These are phyloP conservation scores for Ustilago curta DNA, from an alignment of 1,284 basidiomycete genomes.

Conservation along the genomic window DNA sequence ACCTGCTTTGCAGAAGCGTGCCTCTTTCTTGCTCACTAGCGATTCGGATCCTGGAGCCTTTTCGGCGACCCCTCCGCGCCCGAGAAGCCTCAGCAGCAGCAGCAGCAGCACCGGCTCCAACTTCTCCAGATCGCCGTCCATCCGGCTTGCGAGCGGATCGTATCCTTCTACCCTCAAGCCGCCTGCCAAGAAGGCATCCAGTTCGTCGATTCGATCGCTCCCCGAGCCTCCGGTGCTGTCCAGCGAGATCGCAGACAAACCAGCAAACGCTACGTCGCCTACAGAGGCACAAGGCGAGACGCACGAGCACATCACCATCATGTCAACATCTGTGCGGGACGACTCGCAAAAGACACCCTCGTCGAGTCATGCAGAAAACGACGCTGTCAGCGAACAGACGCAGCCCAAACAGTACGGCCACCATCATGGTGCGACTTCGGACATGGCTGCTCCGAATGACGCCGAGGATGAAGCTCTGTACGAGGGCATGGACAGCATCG, in stretches of 20 bases:
- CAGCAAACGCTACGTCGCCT: background rate
- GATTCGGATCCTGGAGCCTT: constrained; percentile 18
- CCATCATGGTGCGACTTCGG: too few relatives aligned
- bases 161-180: constrained; percentile 48
- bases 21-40: constrained; percentile 24
- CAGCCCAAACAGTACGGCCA: background rate
- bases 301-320: constrained; percentile 2
- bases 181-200: constrained; percentile 29
- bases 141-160: constrained; percentile 40
- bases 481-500: constrained; percentile 45
- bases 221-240: constrained; percentile 22
- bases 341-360: background rate
- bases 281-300: background rate
- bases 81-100: constrained; percentile 33
- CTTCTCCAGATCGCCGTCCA: constrained; percentile 41
- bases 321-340: constrained; percentile 4
- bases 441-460: background rate
- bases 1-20: constrained; percentile 17
- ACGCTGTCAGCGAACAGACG: background rate
- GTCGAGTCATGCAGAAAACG: background rate
- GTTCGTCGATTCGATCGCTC: constrained; percentile 36
- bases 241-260: constrained; percentile 1
- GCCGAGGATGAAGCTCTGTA: constrained; percentile 40
- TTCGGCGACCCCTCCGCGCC: constrained; percentile 28
- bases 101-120: constrained; percentile 24